phyloP scores from a whole-genome alignment of 192 early-diverging fungal species.

The Backusella morwellensis region DNA sequence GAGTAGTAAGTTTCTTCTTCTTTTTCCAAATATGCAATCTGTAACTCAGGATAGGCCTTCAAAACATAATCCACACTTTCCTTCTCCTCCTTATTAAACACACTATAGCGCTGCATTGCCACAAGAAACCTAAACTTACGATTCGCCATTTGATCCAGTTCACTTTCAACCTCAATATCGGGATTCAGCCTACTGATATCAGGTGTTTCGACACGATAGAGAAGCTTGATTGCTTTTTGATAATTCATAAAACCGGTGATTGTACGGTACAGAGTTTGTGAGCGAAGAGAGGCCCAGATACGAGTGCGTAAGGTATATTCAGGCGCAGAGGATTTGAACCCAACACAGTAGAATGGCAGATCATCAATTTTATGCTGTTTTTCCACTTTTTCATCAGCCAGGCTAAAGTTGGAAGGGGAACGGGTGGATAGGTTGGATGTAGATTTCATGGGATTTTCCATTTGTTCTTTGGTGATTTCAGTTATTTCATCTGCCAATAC shows the following conservation, averaged over 20 bases:
- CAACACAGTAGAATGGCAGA: conserved; percentile 74
- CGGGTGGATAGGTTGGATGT: background rate
- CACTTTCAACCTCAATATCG: conserved; percentile 64
- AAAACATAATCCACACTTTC: conserved; percentile 75
- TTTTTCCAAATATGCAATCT: conserved; percentile 81
- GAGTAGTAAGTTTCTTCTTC: conserved; percentile 54
- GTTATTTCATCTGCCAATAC: conserved; percentile 65
- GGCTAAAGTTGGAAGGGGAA: background rate
- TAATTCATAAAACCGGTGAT: conserved; percentile 90
- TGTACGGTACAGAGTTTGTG: conserved; percentile 84
- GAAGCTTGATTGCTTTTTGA: conserved; percentile 77
- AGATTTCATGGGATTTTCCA: background rate
- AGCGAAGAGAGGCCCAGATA: conserved; percentile 89
- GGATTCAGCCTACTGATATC: conserved; percentile 22
- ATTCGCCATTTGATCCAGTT: conserved; percentile 63
- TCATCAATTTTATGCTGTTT: conserved; percentile 63
- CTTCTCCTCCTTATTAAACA: conserved; percentile 76
- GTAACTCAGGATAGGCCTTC: conserved; percentile 72
- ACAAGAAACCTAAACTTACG: conserved; percentile 84
- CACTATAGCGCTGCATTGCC: conserved; percentile 79
- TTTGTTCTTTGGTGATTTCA: conserved; percentile 16
- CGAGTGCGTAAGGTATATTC: conserved; percentile 81
- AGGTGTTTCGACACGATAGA: conserved; percentile 80
- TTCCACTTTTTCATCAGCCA: conserved; percentile 19
- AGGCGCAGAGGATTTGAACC: conserved; percentile 78